Percentiles rank a stretch among this genome's conserved stretches.
phyloP scores from a whole-genome alignment of 2,329 filamentous ascomycete species.

The Talaromyces amestolkiae region DNA sequence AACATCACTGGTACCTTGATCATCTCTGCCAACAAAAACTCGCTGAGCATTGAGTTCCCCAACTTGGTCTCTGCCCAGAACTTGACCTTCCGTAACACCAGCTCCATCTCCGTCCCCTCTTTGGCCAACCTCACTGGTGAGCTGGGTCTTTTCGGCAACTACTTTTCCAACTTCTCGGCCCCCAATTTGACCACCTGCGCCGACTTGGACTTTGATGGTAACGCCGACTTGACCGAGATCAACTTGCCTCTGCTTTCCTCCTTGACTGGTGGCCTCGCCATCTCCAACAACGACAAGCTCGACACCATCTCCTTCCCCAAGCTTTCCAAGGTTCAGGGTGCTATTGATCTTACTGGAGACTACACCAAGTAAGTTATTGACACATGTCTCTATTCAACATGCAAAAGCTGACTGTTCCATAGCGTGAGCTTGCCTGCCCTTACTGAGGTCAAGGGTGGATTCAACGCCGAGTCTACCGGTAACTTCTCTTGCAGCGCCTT shows the following conservation, averaged over 20 bases:
- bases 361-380: slow-evolving; percentile 70
- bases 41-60: slow-evolving; percentile 70
- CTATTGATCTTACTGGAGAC: slow-evolving; percentile 79
- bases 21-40: slow-evolving; percentile 76
- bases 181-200: slow-evolving; percentile 49
- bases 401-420: background rate
- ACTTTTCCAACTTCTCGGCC: slow-evolving; percentile 44
- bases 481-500: slow-evolving; percentile 61
- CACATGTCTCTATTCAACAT: background rate
- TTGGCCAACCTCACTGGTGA: slow-evolving; percentile 73
- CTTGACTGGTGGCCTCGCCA: slow-evolving; percentile 74
- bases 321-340: slow-evolving; percentile 70
- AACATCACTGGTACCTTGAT: slow-evolving; percentile 70
- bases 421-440: slow-evolving; percentile 71
- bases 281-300: slow-evolving; percentile 86
- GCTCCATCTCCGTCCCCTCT: slow-evolving; percentile 68
- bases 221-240: slow-evolving; percentile 66
- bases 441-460: slow-evolving; percentile 67
- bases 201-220: slow-evolving; percentile 58
- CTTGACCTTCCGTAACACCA: slow-evolving; percentile 79
- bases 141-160: slow-evolving; percentile 79
- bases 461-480: slow-evolving; percentile 66
- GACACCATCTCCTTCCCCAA: slow-evolving; percentile 64
- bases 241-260: slow-evolving; percentile 66
- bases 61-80: slow-evolving; percentile 76